Evolutionary conservation across 345 rosid species (phyloP), one percentile per base, ranked within the genome.

Genomic region (Lepidium sativum): DNA sequence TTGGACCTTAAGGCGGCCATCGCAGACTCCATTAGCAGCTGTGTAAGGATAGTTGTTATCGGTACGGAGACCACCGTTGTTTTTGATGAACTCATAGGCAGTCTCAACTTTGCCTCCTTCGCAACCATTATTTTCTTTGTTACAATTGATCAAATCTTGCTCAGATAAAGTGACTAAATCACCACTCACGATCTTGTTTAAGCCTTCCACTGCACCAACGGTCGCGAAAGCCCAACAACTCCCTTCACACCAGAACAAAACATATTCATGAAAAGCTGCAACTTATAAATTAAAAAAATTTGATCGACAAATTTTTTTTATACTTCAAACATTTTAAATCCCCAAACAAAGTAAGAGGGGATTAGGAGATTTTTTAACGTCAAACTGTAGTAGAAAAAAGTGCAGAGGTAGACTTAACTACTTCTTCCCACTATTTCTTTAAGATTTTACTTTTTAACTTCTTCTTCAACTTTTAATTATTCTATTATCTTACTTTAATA

Each of bases 141-240:
- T 87, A 52, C 97, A 89, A 68, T 92, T 89, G 25, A 92, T 78
- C 23, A 89, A 80, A 57, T 82, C 85, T 75, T 92, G 95, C 50
- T 85, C 97, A 9, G 92, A 92, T 7, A 89, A 78, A 44, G 88
- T 79, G 18, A 75, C 38, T 53, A 89, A 63, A 7, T 74, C 73
- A 18, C 89, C 86, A 1, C 84, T 85, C 64, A 74, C 80, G 31
- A 92, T 80, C 67, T 83, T 71, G 83, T 80, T 80, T 77, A 89
- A 74, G 49, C 97, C 88, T 77, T 92, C 91, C 3, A 89, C 75
- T 1, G 96, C 91, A 11, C 87, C 92, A 41, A 87, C 85, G 0
- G 96, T 83, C 0, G 98, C 85, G 59, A 92, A 92, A 0, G 97
- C 98, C 98, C 98, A 92, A 54, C 97, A 92, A 68, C 92, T 81